phyloP scores from a whole-genome alignment of 257 asterid species.

The Nicotiana obtusifolia region DNA sequence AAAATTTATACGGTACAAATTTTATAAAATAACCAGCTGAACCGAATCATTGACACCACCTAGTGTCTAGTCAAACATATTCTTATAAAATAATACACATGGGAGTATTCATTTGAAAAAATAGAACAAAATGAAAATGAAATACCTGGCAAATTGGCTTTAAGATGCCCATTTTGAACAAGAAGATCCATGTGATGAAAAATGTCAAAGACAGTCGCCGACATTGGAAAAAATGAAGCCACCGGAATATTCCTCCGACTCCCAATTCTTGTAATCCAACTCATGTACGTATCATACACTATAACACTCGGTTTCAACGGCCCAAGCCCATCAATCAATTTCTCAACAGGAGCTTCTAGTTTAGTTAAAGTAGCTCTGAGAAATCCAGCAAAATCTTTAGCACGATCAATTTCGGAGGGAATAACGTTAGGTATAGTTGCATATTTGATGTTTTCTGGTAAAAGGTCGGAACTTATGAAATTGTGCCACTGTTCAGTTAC shows the following conservation, averaged over 20 bases:
- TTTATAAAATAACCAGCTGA: too few species aligned
- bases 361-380: slow-evolving; percentile 22
- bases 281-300: slow-evolving; percentile 30
- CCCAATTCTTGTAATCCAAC: slow-evolving; percentile 31
- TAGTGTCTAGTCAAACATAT: too few species aligned
- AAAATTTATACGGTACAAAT: too few species aligned
- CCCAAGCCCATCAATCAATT: slow-evolving; percentile 28
- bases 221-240: slow-evolving; percentile 45
- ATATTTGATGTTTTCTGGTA: slow-evolving; percentile 33
- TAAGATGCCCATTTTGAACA: too few species aligned
- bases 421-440: slow-evolving; percentile 46
- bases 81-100: too few species aligned
- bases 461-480: slow-evolving; percentile 26
- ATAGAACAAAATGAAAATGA: too few species aligned
- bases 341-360: slow-evolving; percentile 47
- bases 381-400: slow-evolving; percentile 30
- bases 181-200: slow-evolving; percentile 32
- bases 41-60: too few species aligned
- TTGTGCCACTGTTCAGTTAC: slow-evolving; percentile 45
- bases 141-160: too few species aligned
- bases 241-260: slow-evolving; percentile 41
- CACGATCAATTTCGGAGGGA: slow-evolving; percentile 53
- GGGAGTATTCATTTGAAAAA: too few species aligned
- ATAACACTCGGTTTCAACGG: slow-evolving; percentile 29
- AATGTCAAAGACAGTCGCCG: slow-evolving; percentile 39